A percentile compares a stretch with the other conserved stretches of the same genome.
These are phyloP conservation scores for Ramichloridium luteum DNA, from an alignment of 2,329 filamentous ascomycete species.

Conservation along the genomic window DNA sequence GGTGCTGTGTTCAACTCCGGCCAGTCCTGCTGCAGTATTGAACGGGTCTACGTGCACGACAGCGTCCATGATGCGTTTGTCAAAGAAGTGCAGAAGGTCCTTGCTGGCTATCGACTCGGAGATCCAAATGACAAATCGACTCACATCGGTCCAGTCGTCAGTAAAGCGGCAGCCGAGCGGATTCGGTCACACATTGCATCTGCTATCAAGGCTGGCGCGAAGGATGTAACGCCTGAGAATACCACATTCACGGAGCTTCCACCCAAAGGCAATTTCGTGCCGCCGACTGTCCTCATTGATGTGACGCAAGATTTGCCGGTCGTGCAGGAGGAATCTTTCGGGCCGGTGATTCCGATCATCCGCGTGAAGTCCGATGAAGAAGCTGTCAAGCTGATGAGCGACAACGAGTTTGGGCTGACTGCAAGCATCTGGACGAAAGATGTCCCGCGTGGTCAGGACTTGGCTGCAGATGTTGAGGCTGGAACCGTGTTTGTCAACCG, in stretches of 20 bases:
- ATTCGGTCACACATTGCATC: constrained; percentile 73
- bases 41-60: constrained; percentile 82
- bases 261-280: constrained; percentile 74
- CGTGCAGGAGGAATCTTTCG: constrained; percentile 93
- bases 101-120: constrained; percentile 70
- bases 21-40: constrained; percentile 92
- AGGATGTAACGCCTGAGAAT: constrained; percentile 73
- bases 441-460: constrained; percentile 56
- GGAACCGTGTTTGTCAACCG: constrained; percentile 95
- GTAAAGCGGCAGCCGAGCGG: constrained; percentile 60
- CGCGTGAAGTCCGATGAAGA: constrained; percentile 71
- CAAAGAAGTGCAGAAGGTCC: constrained; percentile 63
- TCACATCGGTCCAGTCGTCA: constrained; percentile 80
- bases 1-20: constrained; percentile 96
- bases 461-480: constrained; percentile 73
- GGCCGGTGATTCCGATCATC: constrained; percentile 82
- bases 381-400: constrained; percentile 79
- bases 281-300: constrained; percentile 67
- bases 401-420: constrained; percentile 85
- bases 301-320: constrained; percentile 75
- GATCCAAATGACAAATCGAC: constrained; percentile 70
- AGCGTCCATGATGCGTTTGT: constrained; percentile 76
- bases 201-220: constrained; percentile 70
- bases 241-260: constrained; percentile 61
- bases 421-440: constrained; percentile 98